Percentiles rank a stretch among this genome's conserved stretches.
Evolutionary conservation across 2,329 filamentous ascomycete genomes (phyloP).

Genomic region (Alternaria sp.): DNA sequence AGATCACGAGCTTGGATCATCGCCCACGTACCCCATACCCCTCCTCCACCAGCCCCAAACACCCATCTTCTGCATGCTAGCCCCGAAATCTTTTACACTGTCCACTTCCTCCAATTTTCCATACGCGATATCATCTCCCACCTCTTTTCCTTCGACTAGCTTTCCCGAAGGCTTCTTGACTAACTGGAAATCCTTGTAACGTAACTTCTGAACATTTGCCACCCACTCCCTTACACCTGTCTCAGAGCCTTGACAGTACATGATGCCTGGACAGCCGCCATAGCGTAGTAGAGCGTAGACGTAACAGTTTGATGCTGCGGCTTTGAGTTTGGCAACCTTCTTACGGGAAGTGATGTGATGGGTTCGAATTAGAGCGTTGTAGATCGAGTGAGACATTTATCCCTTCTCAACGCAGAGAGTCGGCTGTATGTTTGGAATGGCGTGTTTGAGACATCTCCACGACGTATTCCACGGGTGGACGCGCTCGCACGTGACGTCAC

Average conservation of each 20-base stretch:
- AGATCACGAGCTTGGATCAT: conserved; percentile 18
- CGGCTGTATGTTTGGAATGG: background rate
- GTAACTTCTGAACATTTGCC: conserved; percentile 66
- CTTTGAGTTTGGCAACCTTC: conserved; percentile 70
- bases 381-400: conserved; percentile 39
- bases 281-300: conserved; percentile 72
- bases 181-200: conserved; percentile 78
- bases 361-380: conserved; percentile 74
- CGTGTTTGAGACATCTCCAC: background rate
- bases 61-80: conserved; percentile 67
- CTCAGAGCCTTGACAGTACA: conserved; percentile 76
- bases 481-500: conserved; percentile 42
- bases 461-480: background rate
- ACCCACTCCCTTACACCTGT: conserved; percentile 70
- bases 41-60: conserved; percentile 71
- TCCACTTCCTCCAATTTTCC: conserved; percentile 64
- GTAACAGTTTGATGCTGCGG: conserved; percentile 67
- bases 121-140: conserved; percentile 19
- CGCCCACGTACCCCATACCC: conserved; percentile 66
- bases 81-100: conserved; percentile 70
- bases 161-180: conserved; percentile 61
- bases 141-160: conserved; percentile 5
- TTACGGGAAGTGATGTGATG: conserved; percentile 85
- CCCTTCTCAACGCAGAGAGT: background rate
- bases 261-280: conserved; percentile 75